Percentiles rank a stretch among this genome's conserved stretches.
Evolutionary conservation across 1,284 basidiomycete genomes (phyloP).

Genomic region (Sparassis latifolia): DNA sequence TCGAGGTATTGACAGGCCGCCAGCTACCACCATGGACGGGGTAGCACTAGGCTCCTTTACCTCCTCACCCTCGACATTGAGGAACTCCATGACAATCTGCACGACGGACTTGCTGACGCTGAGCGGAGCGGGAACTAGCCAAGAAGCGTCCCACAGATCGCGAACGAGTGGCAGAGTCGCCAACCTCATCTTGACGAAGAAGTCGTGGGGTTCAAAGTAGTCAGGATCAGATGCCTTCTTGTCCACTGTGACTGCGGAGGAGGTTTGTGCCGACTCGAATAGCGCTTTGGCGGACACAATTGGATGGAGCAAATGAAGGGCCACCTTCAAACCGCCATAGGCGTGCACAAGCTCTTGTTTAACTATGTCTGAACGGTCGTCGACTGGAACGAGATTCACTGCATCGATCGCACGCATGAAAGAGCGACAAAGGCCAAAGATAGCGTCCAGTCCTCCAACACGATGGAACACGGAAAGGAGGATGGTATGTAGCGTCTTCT

Average conservation of each 20-base stretch:
- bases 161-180: slow-evolving; percentile 64
- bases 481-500: slow-evolving; percentile 78
- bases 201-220: slow-evolving; percentile 82
- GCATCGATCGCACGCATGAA: slow-evolving; percentile 56
- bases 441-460: slow-evolving; percentile 64
- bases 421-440: slow-evolving; percentile 55
- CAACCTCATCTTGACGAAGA: slow-evolving; percentile 78
- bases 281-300: slow-evolving; percentile 77
- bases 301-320: slow-evolving; percentile 71
- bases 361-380: slow-evolving; percentile 50
- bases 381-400: slow-evolving; percentile 38
- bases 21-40: slow-evolving; percentile 11
- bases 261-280: slow-evolving; percentile 82
- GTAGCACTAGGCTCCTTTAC: slow-evolving; percentile 31
- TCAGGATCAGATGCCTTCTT: slow-evolving; percentile 70
- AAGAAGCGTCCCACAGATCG: slow-evolving; percentile 78
- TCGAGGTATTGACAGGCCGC: slow-evolving; percentile 30
- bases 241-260: slow-evolving; percentile 65
- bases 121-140: slow-evolving; percentile 74
- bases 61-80: slow-evolving; percentile 80
- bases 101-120: slow-evolving; percentile 72
- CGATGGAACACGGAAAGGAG: slow-evolving; percentile 74
- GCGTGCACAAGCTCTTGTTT: slow-evolving; percentile 68
- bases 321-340: slow-evolving; percentile 77
- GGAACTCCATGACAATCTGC: slow-evolving; percentile 75